Base-by-base conservation (phyloP, 169 alveolate genomes). In the Cryptosporidium meleagridis region DNA sequence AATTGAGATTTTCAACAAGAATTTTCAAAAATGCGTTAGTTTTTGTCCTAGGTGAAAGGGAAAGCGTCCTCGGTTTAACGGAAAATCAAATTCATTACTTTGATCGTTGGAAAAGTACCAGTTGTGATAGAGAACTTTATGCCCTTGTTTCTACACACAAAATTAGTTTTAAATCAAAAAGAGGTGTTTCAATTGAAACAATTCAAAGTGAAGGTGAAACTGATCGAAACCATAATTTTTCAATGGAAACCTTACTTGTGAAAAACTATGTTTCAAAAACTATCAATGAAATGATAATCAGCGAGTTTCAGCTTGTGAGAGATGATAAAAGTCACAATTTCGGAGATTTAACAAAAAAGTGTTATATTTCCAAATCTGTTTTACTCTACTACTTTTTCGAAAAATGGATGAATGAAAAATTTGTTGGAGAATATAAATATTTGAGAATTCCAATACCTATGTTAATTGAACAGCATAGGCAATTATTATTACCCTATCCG, bases 81-180 rank as follows among this genome's bases (percentile, higher is more conserved):
- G 75, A 80, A n/a, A 61, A 23, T 26, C 89, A 80, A 80, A 80
- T 80, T 23, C 55, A 80, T 10, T 80, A 45, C 58, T 65, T 80
- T 80, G 89, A 80, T 67, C 89, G 62, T n/a, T 80, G 75, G 89
- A 80, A 80, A 33, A 80, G 89, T 48, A 80, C 75, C 61, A 62
- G 80, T 9, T 44, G 75, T 48, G 89, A 80, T 12, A 80, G 70
- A 41, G 75, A 80, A 37, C 41, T 80, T 21, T 80, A 80, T 33
- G 5, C 8, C 1, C 35, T 80, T 7, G 8, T 21, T 14, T 80
- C 89, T 26, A 52, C 45, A 29, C 75, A 80, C 41, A 80, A 80
- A 23, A 62, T 80, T 35, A 80, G 67, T 31, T 62, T 44, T 62
- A 65, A 67, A 62, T 33, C 89, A 23, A 80, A 80, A 65, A 80